phyloP scores from a whole-genome alignment of 1,284 basidiomycete species.

The Leccinum griseonigrum region DNA sequence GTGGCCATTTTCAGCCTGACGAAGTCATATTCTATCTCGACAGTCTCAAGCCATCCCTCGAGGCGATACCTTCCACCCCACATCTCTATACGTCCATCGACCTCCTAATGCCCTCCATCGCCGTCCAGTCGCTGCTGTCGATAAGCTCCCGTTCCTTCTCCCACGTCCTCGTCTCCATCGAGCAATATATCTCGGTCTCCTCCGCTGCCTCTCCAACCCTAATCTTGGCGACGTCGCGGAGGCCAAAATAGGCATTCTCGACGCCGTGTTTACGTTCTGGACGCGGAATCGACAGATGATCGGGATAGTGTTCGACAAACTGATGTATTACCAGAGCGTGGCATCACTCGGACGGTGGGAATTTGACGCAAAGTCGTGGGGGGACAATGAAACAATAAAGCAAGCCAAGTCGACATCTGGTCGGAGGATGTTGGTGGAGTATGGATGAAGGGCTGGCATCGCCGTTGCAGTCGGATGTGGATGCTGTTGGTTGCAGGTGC shows the following conservation, averaged over 20 bases:
- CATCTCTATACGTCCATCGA: conserved; percentile 55
- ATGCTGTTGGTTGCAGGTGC: too few species aligned
- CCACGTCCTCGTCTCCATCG: conserved; percentile 96
- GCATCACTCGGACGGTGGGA: conserved; percentile 79
- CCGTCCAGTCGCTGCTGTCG: conserved; percentile 86
- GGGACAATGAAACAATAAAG: conserved; percentile 26
- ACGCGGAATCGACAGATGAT: conserved; percentile 79
- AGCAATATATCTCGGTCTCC: conserved; percentile 90
- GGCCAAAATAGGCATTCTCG: conserved; percentile 70
- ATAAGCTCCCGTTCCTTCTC: conserved; percentile 97
- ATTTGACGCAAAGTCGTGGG: conserved; percentile 31
- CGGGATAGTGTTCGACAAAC: conserved; percentile 92
- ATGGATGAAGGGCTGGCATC: too few species aligned
- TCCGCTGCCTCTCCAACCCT: conserved; percentile 65
- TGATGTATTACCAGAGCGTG: conserved; percentile 98
- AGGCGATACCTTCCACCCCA: conserved; percentile 49
- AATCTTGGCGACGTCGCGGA: conserved; percentile 40
- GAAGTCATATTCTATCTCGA: conserved; percentile 81
- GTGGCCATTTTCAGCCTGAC: conserved; percentile 72
- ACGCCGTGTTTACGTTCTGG: conserved; percentile 78
- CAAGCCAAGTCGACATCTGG: too few species aligned
- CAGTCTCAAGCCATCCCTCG: conserved; percentile 61
- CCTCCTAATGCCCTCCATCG: conserved; percentile 69
- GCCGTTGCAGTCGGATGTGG: too few species aligned
- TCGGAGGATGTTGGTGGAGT: too few species aligned